Evolutionary conservation across 352 stramenopile genomes (phyloP).

Genomic region (Pythium folliculosum): DNA sequence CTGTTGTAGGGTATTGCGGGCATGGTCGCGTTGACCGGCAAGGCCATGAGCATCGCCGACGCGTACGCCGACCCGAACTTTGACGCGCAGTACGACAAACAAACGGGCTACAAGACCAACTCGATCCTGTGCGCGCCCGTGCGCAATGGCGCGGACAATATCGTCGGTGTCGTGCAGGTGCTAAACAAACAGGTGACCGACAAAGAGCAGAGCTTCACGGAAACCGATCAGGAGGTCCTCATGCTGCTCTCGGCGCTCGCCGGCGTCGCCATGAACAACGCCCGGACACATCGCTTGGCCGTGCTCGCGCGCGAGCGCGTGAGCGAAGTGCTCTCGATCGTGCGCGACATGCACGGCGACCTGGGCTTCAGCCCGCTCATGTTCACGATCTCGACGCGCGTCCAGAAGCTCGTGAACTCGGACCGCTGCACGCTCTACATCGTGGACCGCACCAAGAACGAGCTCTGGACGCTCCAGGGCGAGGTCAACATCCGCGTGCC

Average conservation of each 20-base stretch:
- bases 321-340: constrained; percentile 84
- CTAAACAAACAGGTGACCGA: constrained; percentile 84
- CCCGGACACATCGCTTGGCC: constrained; percentile 64
- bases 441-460: constrained; percentile 84
- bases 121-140: constrained; percentile 93
- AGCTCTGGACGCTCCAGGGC: constrained; percentile 90
- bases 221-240: constrained; percentile 89
- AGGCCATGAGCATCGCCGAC: constrained; percentile 89
- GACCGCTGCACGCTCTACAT: constrained; percentile 94
- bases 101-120: constrained; percentile 91
- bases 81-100: constrained; percentile 89
- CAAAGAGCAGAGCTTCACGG: constrained; percentile 68
- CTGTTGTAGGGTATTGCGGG: constrained; percentile 83
- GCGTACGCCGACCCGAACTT: constrained; percentile 94
- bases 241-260: constrained; percentile 84
- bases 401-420: constrained; percentile 86
- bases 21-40: constrained; percentile 76
- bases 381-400: constrained; percentile 90
- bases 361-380: constrained; percentile 90
- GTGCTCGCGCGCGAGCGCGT: constrained; percentile 60
- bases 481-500: constrained; percentile 89
- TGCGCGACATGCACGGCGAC: constrained; percentile 90
- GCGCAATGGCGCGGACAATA: constrained; percentile 68
- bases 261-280: constrained; percentile 87
- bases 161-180: constrained; percentile 90